Evolutionary conservation across 202 grass and related monocot species (phyloP), one percentile per base, ranked within the genome.

Genomic region (Saccharum hybrid): DNA sequence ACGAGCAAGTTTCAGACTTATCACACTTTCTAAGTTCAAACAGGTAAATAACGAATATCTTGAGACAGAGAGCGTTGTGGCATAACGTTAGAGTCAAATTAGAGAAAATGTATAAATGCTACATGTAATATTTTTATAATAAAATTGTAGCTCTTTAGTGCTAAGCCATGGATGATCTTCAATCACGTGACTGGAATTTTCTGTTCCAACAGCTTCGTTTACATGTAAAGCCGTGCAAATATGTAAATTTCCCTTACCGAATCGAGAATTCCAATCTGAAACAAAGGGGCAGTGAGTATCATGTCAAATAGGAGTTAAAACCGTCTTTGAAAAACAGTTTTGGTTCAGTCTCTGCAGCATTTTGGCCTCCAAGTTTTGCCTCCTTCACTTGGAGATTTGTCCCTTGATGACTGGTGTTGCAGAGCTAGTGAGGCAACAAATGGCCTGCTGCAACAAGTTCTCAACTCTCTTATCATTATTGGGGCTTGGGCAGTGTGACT

Each of bases 21-120:
- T 36, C n/a, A 71, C 38, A 62, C 78, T 12, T 33, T 51, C 48
- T 16, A 51, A 16, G 48, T 51, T 77, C 40, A 54, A 31, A 66
- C 3, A 85, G 45, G 65, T 70, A 84, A 78, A 71, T 71, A 43
- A 71, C 51, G 46, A 85, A 37, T 77, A 84, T n/a, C 45, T 52
- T 11, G 19, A 39, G 33, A 68, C 9, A 22, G 48, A 41, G 23
- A 51, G 66, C 54, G 14, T 34, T 23, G 54, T 41, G 52, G 40
- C 38, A 38, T 64, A 70, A 15, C 49, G 10, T 13, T 43, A 21
- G 2, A 51, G 70, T 51, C 14, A 40, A 43, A 82, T 18, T 76
- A 56, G 40, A 52, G 13, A 8, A 83, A 83, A 57, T 9, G 60
- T 46, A 73, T 7, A 83, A 12, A 76, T 52, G 43, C 63, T n/a